These are phyloP conservation scores for Calamus simplicifolius DNA, from an alignment of 176 grass and related monocot species.

Conservation along the genomic window DNA sequence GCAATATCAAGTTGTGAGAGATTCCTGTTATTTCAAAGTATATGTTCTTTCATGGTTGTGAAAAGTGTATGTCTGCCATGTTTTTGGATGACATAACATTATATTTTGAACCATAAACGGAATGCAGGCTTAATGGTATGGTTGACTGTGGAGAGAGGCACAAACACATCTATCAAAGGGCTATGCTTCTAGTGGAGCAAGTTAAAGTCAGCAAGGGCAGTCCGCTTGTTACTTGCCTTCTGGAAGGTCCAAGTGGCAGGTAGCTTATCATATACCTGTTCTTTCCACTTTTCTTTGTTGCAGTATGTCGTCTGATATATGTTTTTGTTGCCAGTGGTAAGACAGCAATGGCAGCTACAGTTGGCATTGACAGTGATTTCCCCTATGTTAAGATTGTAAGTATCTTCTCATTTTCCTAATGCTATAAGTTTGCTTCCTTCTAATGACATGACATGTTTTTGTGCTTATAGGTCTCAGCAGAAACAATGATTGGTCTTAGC, in stretches of 20 bases:
- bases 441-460: too few species aligned
- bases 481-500: slow-evolving; percentile 92
- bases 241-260: slow-evolving; percentile 89
- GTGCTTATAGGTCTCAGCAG: slow-evolving; percentile 61
- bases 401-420: slow-evolving; percentile 9
- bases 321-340: slow-evolving; percentile 40
- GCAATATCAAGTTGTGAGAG: too few species aligned
- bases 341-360: slow-evolving; percentile 60
- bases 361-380: slow-evolving; percentile 93
- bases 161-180: slow-evolving; percentile 62
- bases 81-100: too few species aligned
- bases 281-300: slow-evolving; percentile 5
- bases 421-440: too few species aligned
- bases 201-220: slow-evolving; percentile 90
- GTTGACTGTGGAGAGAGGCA: slow-evolving; percentile 77
- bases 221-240: slow-evolving; percentile 92
- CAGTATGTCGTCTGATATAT: not conserved
- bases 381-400: slow-evolving; percentile 96
- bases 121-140: slow-evolving; percentile 71
- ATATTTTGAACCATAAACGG: too few species aligned
- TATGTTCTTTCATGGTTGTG: too few species aligned
- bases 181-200: slow-evolving; percentile 87
- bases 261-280: slow-evolving; percentile 10
- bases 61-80: too few species aligned
- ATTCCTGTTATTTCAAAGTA: too few species aligned